Conservation (phyloP, 441 rosid species). For the Pelargonium cotyledonis region DNA sequence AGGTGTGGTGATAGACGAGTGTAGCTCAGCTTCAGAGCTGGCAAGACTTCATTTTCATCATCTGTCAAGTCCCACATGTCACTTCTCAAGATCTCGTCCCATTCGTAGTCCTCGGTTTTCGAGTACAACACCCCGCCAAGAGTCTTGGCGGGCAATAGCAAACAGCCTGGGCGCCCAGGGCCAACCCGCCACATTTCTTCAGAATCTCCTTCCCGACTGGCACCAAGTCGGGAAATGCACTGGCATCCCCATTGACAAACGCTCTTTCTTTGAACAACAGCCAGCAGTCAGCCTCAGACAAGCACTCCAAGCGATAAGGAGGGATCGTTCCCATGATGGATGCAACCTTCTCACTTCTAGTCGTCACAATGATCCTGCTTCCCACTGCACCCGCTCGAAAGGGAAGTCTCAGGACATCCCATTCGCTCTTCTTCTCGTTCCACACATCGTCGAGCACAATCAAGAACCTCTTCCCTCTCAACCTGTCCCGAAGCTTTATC, state of each 20-base stretch:
- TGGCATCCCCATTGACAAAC: slow-evolving; percentile 14
- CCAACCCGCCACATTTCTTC: slow-evolving; percentile 33
- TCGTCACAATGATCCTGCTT: slow-evolving; percentile 33
- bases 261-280: slow-evolving; percentile 24
- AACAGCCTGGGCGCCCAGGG: no score
- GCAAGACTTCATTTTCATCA: slow-evolving; percentile 23
- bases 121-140: slow-evolving; percentile 26
- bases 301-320: slow-evolving; percentile 19
- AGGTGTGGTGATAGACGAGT: slow-evolving; percentile 29
- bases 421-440: slow-evolving; percentile 14
- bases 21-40: slow-evolving; percentile 30
- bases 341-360: slow-evolving; percentile 25
- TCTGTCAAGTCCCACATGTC: slow-evolving; percentile 27
- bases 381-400: slow-evolving; percentile 25
- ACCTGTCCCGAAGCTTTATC: not conserved
- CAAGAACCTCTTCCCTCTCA: slow-evolving; percentile 14
- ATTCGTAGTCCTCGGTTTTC: slow-evolving; percentile 18
- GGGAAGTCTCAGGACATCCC: slow-evolving; percentile 25
- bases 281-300: slow-evolving; percentile 26
- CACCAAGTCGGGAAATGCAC: slow-evolving; percentile 17
- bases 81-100: slow-evolving; percentile 25
- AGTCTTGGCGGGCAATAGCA: slow-evolving; percentile 32
- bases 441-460: slow-evolving; percentile 33
- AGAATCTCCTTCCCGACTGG: slow-evolving; percentile 26
- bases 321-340: slow-evolving; percentile 15